Base-by-base conservation (phyloP, 345 rosid species). In the Corymbia maculata region DNA sequence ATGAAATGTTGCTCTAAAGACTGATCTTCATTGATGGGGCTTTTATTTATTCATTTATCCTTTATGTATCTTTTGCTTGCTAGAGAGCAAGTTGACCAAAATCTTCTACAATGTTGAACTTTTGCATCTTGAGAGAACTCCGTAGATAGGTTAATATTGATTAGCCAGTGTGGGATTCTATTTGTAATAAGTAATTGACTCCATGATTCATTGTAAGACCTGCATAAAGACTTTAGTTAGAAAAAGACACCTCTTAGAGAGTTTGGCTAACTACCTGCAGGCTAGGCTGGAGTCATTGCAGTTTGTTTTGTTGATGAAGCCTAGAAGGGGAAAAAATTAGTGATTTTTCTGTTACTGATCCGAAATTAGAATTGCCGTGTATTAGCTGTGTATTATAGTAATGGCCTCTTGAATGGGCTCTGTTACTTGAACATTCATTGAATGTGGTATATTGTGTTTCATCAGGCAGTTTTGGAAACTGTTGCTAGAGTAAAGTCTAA, bases 401-500 rank as follows among this genome's bases (percentile, higher is more conserved):
- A 75, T 75, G 84, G 15, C 49, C 26, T 70, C 24, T 70, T 32
- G 44, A 70, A 75, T 75, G 45, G 84, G 49, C 26, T 75, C 28
- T 75, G 42, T 75, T 21, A 42, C 49, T 75, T 75, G 84, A 75
- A 75, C 49, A 42, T 75, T 42, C 2, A 52, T 51, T 75, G 88
- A 87, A 87, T 47, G 45, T 28, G 9, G 55, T 53, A 66, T 36
- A 68, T 55, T 90, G 88, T 87, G 32, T 88, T 87, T 90, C 52
- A 32, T 88, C 94, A 95, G 99, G 99, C 99, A 90, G 98, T 95
- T 90, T 87, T 97, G 94, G 99, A 96, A 93, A 96, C 97, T 79
- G 99, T 96, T 32, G 98, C 98, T 57, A 96, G 99, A 86, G 95
- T 95, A 52, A 95, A 90, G 92, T 79, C 96, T 28, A 96, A 96